A percentile compares a stretch with the other conserved stretches of the same genome.
These are phyloP conservation scores for Rhodocollybia butyracea DNA, from an alignment of 768 basidiomycete species.

Conservation along the genomic window DNA sequence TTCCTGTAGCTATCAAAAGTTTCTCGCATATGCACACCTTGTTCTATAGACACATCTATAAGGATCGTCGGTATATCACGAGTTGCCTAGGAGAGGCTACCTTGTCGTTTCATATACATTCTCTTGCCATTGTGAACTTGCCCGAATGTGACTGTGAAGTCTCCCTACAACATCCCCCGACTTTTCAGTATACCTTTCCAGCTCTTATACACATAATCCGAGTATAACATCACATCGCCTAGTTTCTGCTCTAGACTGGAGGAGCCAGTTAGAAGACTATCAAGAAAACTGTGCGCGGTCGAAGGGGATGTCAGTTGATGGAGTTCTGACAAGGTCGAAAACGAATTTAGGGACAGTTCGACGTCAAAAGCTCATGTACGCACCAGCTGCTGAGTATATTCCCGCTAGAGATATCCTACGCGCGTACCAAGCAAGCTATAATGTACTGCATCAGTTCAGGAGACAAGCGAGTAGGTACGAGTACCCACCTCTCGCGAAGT, in stretches of 20 bases:
- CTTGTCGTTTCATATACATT: too few species aligned
- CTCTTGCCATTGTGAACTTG: too few species aligned
- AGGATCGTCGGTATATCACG: too few species aligned
- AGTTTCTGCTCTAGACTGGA: slow-evolving; percentile 41
- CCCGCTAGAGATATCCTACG: slow-evolving; percentile 61
- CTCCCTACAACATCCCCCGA: slow-evolving; percentile 45
- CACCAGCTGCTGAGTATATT: slow-evolving; percentile 72
- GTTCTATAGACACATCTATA: too few species aligned
- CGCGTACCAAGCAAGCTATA: slow-evolving; percentile 71
- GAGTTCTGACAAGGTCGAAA: slow-evolving; percentile 46
- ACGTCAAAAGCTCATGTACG: slow-evolving; percentile 7
- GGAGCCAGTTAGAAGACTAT: slow-evolving; percentile 54
- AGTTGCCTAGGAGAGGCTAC: too few species aligned
- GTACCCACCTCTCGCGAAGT: slow-evolving; percentile 51
- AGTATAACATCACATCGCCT: slow-evolving; percentile 52
- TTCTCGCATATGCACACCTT: too few species aligned
- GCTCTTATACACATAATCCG: slow-evolving; percentile 60
- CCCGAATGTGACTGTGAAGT: too few species aligned
- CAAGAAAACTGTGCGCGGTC: slow-evolving; percentile 65
- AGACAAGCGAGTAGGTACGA: background rate
- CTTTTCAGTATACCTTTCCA: slow-evolving; percentile 74
- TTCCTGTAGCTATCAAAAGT: too few species aligned
- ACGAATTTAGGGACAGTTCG: background rate
- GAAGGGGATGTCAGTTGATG: slow-evolving; percentile 78
- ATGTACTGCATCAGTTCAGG: background rate